Evolutionary conservation across 2,329 filamentous ascomycete genomes (phyloP).

Genomic region (Magnaporthiopsis rhizophila): DNA sequence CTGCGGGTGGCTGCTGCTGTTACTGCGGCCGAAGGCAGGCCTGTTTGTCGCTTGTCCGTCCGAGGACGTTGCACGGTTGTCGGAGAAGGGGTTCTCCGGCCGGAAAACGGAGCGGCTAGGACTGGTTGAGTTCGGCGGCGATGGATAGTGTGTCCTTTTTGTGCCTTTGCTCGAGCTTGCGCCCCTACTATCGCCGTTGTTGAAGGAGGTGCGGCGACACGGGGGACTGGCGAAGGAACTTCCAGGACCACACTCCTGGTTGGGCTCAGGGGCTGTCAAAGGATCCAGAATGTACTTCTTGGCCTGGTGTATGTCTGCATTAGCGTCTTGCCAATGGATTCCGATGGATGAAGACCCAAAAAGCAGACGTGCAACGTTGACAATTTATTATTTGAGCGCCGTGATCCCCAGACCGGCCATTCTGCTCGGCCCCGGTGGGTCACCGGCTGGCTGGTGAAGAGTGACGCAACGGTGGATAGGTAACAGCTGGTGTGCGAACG

Average conservation of each 20-base stretch:
- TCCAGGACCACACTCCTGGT: conserved; percentile 58
- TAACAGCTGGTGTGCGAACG: neutral
- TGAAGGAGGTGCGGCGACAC: conserved; percentile 16
- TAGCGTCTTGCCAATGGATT: neutral
- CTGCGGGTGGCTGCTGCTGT: conserved; percentile 11
- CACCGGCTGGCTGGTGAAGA: neutral
- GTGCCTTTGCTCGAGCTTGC: conserved; percentile 14
- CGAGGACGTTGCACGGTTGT: conserved; percentile 16
- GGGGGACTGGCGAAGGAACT: conserved; percentile 39
- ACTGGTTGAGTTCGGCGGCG: conserved; percentile 46
- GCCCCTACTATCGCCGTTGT: conserved; percentile 12
- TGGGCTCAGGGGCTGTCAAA: conserved; percentile 58
- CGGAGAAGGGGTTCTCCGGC: conserved; percentile 33
- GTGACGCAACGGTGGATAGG: conserved; percentile 4
- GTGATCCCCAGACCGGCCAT: neutral
- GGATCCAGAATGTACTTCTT: conserved; percentile 61
- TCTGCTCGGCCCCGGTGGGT: neutral
- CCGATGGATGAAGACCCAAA: neutral
- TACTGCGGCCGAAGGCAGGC: conserved; percentile 13
- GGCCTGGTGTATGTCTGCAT: conserved; percentile 38
- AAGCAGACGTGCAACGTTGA: neutral
- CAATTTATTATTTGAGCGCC: neutral
- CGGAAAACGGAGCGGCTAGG: conserved; percentile 40
- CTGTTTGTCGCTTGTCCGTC: conserved; percentile 1
- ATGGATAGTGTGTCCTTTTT: conserved; percentile 23